Percentiles rank a stretch among this genome's conserved stretches.
Evolutionary conservation across 2,329 filamentous ascomycete genomes (phyloP).

Genomic region (Aotearoamyces nothofagi): DNA sequence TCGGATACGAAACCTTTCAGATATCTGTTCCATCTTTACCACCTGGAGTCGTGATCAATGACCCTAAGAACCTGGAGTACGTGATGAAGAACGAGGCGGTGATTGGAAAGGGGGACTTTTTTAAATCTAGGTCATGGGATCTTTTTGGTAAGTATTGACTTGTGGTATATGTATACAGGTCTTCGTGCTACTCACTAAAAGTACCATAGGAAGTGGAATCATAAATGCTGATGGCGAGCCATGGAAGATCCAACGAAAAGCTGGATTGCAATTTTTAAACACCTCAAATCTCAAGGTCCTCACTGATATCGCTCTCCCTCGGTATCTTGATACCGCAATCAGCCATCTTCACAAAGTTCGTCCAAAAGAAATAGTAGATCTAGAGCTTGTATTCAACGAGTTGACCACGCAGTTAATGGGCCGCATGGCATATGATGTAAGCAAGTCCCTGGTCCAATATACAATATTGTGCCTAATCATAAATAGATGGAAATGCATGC

Average conservation of each 20-base stretch:
- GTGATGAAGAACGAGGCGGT: slow-evolving; percentile 44
- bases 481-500: slow-evolving; percentile 47
- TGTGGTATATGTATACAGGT: not conserved
- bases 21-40: slow-evolving; percentile 47
- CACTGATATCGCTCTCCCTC: slow-evolving; percentile 39
- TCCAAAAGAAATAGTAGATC: slow-evolving; percentile 26
- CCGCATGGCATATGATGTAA: slow-evolving; percentile 48
- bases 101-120: slow-evolving; percentile 47
- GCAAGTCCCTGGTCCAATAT: slow-evolving; percentile 4
- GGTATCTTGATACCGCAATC: slow-evolving; percentile 31
- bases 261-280: slow-evolving; percentile 42
- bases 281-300: slow-evolving; percentile 39
- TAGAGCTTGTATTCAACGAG: slow-evolving; percentile 46
- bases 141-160: slow-evolving; percentile 32
- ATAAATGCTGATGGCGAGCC: slow-evolving; percentile 51
- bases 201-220: slow-evolving; percentile 38
- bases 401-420: slow-evolving; percentile 52
- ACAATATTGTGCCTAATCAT: slow-evolving; percentile 2
- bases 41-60: slow-evolving; percentile 46
- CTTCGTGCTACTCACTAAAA: slow-evolving; percentile 3
- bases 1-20: slow-evolving; percentile 44
- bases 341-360: slow-evolving; percentile 19
- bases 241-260: slow-evolving; percentile 48
- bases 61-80: slow-evolving; percentile 45
- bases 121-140: slow-evolving; percentile 43